A percentile compares a stretch with the other conserved stretches of the same genome.
Evolutionary conservation across 129 eudicot genomes (phyloP).

Genomic region (Ambrosia artemisiifolia): DNA sequence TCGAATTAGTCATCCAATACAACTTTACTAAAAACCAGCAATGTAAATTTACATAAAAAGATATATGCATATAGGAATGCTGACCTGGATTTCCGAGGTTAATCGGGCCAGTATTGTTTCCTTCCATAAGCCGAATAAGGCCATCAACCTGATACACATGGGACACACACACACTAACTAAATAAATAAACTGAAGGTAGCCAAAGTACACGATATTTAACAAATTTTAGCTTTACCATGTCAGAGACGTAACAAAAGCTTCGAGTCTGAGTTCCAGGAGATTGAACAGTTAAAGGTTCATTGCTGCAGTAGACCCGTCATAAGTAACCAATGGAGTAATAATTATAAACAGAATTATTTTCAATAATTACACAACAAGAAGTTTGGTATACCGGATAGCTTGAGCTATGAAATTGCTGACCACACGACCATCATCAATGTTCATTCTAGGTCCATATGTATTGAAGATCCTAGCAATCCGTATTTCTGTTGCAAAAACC

Average conservation of each 20-base stretch:
- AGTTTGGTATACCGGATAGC: conserved; percentile 58
- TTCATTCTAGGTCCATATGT: conserved; percentile 94
- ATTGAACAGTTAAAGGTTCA: conserved; percentile 85
- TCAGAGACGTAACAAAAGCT: conserved; percentile 97
- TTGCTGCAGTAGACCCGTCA: conserved; percentile 40
- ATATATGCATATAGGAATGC: neutral
- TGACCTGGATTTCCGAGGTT: conserved; percentile 95
- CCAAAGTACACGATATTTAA: neutral
- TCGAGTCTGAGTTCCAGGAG: conserved; percentile 96
- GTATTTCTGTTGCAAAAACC: conserved; percentile 47
- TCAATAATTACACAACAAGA: neutral
- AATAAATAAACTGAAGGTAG: conserved; percentile 14
- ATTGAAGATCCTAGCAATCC: conserved; percentile 86
- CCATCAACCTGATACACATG: conserved; percentile 74
- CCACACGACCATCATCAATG: conserved; percentile 90
- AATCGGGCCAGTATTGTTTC: conserved; percentile 87
- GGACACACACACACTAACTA: neutral
- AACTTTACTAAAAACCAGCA: neutral
- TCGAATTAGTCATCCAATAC: neutral
- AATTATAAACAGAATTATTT: neutral
- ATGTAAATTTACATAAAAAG: neutral
- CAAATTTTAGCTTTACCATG: conserved; percentile 50
- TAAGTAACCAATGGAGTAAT: neutral
- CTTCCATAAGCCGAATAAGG: conserved; percentile 92
- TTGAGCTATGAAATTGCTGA: conserved; percentile 89